phyloP scores from a whole-genome alignment of 1,284 basidiomycete species.

The Heliocybe sulcata region DNA sequence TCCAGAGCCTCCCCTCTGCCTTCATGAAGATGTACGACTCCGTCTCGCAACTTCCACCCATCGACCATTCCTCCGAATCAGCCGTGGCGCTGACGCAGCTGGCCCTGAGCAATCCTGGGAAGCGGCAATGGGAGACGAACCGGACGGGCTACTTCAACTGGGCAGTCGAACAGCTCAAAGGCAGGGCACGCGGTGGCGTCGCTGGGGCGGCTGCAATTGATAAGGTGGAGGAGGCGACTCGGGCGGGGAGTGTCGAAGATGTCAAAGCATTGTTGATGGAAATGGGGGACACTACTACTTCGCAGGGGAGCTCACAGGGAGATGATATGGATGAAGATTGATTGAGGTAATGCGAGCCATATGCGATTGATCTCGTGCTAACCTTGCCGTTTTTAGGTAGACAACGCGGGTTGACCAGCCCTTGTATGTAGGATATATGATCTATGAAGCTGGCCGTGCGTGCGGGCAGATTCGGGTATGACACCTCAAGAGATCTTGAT shows the following conservation, averaged over 20 bases:
- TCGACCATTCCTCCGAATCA: constrained; percentile 33
- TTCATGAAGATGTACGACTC: constrained; percentile 33
- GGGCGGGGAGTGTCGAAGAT: not conserved
- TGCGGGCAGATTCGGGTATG: too few species aligned
- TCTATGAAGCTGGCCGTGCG: too few species aligned
- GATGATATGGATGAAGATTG: not conserved
- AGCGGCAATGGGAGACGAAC: constrained; percentile 64
- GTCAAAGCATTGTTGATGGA: not conserved
- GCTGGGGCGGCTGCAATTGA: not conserved
- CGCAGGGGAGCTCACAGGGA: not conserved
- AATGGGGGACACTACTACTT: not conserved
- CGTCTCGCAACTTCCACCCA: constrained; percentile 41
- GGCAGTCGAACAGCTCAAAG: constrained; percentile 50
- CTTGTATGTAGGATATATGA: too few species aligned
- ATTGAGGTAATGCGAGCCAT: not conserved
- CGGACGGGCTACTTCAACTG: constrained; percentile 62
- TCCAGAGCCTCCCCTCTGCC: constrained; percentile 16
- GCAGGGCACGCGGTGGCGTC: constrained; percentile 26
- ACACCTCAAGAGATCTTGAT: too few species aligned
- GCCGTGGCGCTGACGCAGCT: constrained; percentile 28
- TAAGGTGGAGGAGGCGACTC: not conserved
- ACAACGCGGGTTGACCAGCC: too few species aligned
- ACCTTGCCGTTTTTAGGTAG: too few species aligned
- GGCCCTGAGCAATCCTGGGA: constrained; percentile 46
- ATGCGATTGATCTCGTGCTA: too few species aligned